phyloP scores from a whole-genome alignment of 2,329 filamentous ascomycete species.

The Aplosporella prunicola region DNA sequence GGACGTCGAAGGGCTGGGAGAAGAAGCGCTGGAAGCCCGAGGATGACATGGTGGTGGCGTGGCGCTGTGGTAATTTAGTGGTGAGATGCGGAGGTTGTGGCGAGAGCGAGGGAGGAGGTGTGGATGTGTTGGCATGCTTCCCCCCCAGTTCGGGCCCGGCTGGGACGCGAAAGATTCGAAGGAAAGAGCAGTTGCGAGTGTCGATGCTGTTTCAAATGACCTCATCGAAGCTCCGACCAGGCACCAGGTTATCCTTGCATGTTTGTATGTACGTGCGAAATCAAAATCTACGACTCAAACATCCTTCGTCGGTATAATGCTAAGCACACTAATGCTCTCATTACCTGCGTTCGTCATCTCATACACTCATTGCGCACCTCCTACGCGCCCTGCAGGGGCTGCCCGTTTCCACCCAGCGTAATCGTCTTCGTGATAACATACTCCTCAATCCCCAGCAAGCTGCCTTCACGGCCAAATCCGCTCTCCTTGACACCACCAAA shows the following conservation, averaged over 20 bases:
- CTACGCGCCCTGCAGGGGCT: constrained; percentile 41
- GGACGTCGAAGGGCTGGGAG: constrained; percentile 25
- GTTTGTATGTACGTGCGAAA: too few species aligned
- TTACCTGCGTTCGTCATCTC: too few species aligned
- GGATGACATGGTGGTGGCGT: not conserved
- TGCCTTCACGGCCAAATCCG: constrained; percentile 44
- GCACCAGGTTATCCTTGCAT: too few species aligned
- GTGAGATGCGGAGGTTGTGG: not conserved
- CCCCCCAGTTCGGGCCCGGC: too few species aligned
- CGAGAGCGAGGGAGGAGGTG: not conserved
- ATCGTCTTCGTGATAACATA: constrained; percentile 39
- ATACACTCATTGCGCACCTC: too few species aligned
- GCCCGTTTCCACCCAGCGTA: constrained; percentile 52
- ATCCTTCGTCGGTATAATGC: too few species aligned
- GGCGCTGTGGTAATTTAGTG: not conserved
- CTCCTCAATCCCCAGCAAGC: constrained; percentile 41
- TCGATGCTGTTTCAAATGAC: too few species aligned
- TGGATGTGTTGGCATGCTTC: not conserved
- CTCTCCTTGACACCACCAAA: constrained; percentile 42
- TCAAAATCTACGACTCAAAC: too few species aligned
- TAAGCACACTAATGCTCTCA: too few species aligned
- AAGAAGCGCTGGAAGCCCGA: constrained; percentile 19
- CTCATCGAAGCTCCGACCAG: too few species aligned
- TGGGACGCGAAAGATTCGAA: too few species aligned
- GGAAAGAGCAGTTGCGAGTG: too few species aligned